Conservation (phyloP, 306 rosid species). For the Cicer judaicum region DNA sequence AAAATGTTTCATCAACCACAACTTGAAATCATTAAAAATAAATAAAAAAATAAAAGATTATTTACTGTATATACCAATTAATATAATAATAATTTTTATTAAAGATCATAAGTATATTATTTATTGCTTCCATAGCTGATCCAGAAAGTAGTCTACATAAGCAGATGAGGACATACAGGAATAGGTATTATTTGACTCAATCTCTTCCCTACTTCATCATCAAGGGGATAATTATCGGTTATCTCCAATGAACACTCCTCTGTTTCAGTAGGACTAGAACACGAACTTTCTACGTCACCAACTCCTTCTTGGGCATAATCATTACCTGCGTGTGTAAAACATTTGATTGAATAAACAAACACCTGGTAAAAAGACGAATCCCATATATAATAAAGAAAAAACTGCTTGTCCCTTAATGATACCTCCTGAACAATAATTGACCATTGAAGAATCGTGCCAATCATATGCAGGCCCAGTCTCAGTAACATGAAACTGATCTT, state of each 20-base stretch:
- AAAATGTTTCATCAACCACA: conserved; percentile 28
- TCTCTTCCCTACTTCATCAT: conserved; percentile 65
- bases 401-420: conserved; percentile 28
- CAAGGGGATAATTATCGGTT: conserved; percentile 54
- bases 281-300: conserved; percentile 53
- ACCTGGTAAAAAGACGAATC: conserved; percentile 13
- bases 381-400: conserved; percentile 18
- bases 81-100: conserved; percentile 10
- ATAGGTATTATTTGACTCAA: conserved; percentile 65
- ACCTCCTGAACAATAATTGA: conserved; percentile 63
- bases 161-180: conserved; percentile 66
- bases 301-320: conserved; percentile 50
- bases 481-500: conserved; percentile 53
- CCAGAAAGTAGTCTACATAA: conserved; percentile 41
- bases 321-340: conserved; percentile 50
- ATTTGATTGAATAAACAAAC: conserved; percentile 30
- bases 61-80: conserved; percentile 18
- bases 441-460: conserved; percentile 60
- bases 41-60: neutral
- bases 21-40: neutral
- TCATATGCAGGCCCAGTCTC: conserved; percentile 44
- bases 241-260: conserved; percentile 51
- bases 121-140: conserved; percentile 15
- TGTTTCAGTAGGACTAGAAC: conserved; percentile 60
- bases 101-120: conserved; percentile 8